A percentile compares a stretch with the other conserved stretches of the same genome.
Conservation (phyloP, 345 rosid species). For the Kandelia obovata region DNA sequence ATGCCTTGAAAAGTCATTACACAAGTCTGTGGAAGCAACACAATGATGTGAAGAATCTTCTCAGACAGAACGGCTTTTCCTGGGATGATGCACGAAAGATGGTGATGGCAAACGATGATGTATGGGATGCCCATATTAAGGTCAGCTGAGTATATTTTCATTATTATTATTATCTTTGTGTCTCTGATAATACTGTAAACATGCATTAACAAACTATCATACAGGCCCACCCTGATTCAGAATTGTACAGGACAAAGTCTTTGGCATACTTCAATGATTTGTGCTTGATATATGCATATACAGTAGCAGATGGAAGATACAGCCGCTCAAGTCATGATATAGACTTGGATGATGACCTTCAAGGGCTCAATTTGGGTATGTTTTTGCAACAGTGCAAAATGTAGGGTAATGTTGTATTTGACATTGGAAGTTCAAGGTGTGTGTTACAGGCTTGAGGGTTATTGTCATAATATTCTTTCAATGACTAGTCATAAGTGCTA, state of each 20-base stretch:
- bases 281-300: conserved; percentile 50
- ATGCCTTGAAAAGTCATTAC: conserved; percentile 33
- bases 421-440: background rate
- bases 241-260: conserved; percentile 30
- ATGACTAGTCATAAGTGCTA: background rate
- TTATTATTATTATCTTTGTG: background rate
- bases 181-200: background rate
- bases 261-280: conserved; percentile 42
- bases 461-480: background rate
- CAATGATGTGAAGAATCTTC: conserved; percentile 46
- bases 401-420: conserved; percentile 7
- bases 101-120: conserved; percentile 31
- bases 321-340: conserved; percentile 54
- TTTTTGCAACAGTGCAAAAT: conserved; percentile 2
- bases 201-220: conserved; percentile 14
- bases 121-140: conserved; percentile 37
- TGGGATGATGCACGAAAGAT: conserved; percentile 38
- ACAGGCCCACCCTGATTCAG: conserved; percentile 49
- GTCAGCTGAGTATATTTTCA: conserved; percentile 2
- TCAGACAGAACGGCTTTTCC: conserved; percentile 39
- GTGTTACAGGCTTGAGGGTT: background rate
- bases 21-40: conserved; percentile 40
- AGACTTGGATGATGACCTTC: conserved; percentile 47
- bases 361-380: conserved; percentile 37
- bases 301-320: conserved; percentile 54